Base-by-base conservation (phyloP, 495 filamentous ascomycete genomes). In the Pyronema domesticum region DNA sequence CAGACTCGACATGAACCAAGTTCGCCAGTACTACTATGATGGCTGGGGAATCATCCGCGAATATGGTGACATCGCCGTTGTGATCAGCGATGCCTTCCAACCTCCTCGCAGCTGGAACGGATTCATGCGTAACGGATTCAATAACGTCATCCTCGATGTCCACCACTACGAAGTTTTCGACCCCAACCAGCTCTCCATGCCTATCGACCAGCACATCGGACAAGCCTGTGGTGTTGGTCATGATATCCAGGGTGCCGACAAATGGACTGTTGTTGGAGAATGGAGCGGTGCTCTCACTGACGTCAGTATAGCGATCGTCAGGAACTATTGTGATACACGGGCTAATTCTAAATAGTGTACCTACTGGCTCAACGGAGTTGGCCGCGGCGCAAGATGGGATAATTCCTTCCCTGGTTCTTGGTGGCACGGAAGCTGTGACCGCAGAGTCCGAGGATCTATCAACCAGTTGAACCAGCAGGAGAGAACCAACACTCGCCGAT, bases 131-230 rank as follows among this genome's bases (percentile, higher is more conserved):
- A 19, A 62, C 10, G 73, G 74, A 17, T 69, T 75, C 53, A 73
- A 75, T 58, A 74, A 80, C 50, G 76, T 83, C 45, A 78, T 86
- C 53, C 71, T 83, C 65, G 80, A 83, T 55, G 79, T 76, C 0
- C 80, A 84, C 54, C 74, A 80, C 64, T 84, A 84, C 65, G 72
- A 82, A 58, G 71, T 82, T 54, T 88, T 88, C 66, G 76, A 79
- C 57, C 68, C 68, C 14, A 73, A 71, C 7, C 72, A 81, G 52
- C 67, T 85, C 47, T 65, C 66, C 14, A 65, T 70, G 65, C 68
- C 68, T 46, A 69, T 69, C 44, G 67, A 71, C 46, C 54, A 65
- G 6, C 80, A 83, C 48, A 65, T 81, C 46, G 56, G 66, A 42
- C 67, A 66, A 17, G 78, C 70, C 43, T 84, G 80, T 58, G 54